A percentile compares a stretch with the other conserved stretches of the same genome.
Conservation (phyloP, 2,329 filamentous ascomycete species). For the Trichoderma sp. region DNA sequence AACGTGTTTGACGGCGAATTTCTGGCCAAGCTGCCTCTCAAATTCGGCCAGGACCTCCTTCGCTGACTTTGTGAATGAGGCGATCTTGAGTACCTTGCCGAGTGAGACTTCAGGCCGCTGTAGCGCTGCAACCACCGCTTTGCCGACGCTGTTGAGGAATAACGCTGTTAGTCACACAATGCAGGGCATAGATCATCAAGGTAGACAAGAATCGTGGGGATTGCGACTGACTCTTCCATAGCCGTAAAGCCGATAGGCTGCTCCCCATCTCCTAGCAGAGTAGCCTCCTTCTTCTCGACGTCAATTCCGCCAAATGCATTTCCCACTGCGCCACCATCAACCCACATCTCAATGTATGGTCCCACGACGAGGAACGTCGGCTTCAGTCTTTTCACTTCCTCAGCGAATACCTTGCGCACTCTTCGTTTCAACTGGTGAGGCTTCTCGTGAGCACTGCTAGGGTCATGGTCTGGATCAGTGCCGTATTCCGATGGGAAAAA, state of each 20-base stretch:
- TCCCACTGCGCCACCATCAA: background rate
- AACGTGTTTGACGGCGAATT: slow-evolving; percentile 45
- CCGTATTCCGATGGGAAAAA: slow-evolving; percentile 71
- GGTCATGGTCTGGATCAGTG: slow-evolving; percentile 64
- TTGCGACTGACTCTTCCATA: slow-evolving; percentile 64
- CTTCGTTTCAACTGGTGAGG: slow-evolving; percentile 72
- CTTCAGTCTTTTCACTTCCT: slow-evolving; percentile 55
- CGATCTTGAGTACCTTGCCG: slow-evolving; percentile 64
- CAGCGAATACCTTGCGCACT: slow-evolving; percentile 63
- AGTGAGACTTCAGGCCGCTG: slow-evolving; percentile 56
- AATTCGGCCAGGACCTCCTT: slow-evolving; percentile 66
- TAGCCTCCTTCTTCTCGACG: slow-evolving; percentile 56
- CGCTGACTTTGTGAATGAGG: slow-evolving; percentile 70
- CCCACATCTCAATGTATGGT: slow-evolving; percentile 65
- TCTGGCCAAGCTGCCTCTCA: slow-evolving; percentile 63
- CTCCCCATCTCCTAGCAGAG: slow-evolving; percentile 63
- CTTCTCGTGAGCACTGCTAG: slow-evolving; percentile 60
- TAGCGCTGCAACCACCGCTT: slow-evolving; percentile 64
- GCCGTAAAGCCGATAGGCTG: slow-evolving; percentile 68
- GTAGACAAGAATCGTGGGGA: too few relatives aligned
- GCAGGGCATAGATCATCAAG: too few relatives aligned
- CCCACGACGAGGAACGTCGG: slow-evolving; percentile 72
- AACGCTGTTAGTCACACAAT: slow-evolving; percentile 1
- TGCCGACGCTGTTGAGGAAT: slow-evolving; percentile 58
- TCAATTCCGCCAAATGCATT: slow-evolving; percentile 58